Evolutionary conservation across 2,329 filamentous ascomycete species (phyloP), one percentile per base, ranked within the genome.

Genomic region (Cladophialophora bantiana): DNA sequence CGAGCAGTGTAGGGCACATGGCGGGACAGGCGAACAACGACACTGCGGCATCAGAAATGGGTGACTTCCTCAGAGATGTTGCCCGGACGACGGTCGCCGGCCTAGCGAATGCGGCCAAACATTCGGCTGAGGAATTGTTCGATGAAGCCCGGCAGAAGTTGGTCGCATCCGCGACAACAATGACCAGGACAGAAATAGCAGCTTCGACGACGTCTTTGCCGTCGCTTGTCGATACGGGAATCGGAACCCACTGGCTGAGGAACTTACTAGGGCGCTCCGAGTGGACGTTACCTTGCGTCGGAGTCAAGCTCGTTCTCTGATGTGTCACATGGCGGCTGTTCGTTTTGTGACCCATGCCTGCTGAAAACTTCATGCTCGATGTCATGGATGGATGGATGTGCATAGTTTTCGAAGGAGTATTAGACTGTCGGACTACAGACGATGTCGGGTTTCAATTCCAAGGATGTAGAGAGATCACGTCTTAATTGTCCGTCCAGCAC

Each of bases 261-360:
- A 93, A 88, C 74, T 79, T 96, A 59, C 79, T 97, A 59, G 94
- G 93, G 3, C 88, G 88, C 78, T 88, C 91, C 74, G 94, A 97
- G 78, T 96, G 94, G 92, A 87, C 91, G 73, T 86, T 99, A 70
- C 93, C 94, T 65, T 97, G 94, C 78, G 85, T 99, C 79, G 93
- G 97, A 78, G 87, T 98, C 35, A 89, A 94, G 62, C 48, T 72
- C 20, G 67, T 68, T 4, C 57, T 72, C 38, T 72, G 62, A 71
- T 31, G 12, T 52, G 9, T 50, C 26, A 13, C 12, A 35, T 32
- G 34, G 34, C 10, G 31, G 53, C 53, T 26, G n/a, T 26, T 50
- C 7, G 45, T 50, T 26, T 26, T 9, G n/a, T 12, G 9, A 12
- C 7, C 26, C 2, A 26, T 31, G 1, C 2, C 18, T 50, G 53